Evolutionary conservation across 192 early-diverging fungal genomes (phyloP), one percentile per base, ranked within the genome.

Genomic region (Coemansia sp.): DNA sequence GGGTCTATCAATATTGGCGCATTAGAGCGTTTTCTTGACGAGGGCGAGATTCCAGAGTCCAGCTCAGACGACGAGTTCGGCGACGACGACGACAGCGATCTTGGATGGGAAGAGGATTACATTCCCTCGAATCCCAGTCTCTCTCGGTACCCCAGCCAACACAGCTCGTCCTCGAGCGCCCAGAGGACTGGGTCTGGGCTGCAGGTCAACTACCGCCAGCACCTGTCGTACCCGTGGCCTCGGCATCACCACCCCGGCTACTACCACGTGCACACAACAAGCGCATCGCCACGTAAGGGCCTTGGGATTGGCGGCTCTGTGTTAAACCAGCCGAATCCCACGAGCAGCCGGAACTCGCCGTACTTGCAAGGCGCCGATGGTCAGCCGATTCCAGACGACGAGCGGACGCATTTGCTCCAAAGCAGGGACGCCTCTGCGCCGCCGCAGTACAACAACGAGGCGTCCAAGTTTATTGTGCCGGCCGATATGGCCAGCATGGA

Each of bases 11-110:
- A 84, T n/a, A 70, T 84, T 45, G 74, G 66, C 11, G 67, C 70
- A 15, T 54, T 84, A 32, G 74, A 84, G 65, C 72, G 65, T 58
- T 84, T 84, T 45, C 66, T 84, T 3, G 76, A 75, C 21, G 74
- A 77, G 9, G 81, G 81, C 12, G 70, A 75, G 43, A 68, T 84
- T 15, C 81, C 76, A 1, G 73, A 63, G 5, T 75, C 81, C 6
- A 75, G 76, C 15, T 84, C 81, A 0, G 72, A 74, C 19, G 71
- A 75, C 21, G 69, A 59, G 9, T 40, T 63, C 39, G 63, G 54
- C 57, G 54, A 60, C 26, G 65, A 67, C 15, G 71, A 53, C 8
- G 58, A 68, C 41, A 56, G 56, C 45, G 80, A 68, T 5, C 41
- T 58, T 19, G 53, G 61, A 32, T 79, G 72, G 81, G 73, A 64